phyloP scores from a whole-genome alignment of 192 early-diverging fungal species.

The Rhizoclosmatium globosum region DNA sequence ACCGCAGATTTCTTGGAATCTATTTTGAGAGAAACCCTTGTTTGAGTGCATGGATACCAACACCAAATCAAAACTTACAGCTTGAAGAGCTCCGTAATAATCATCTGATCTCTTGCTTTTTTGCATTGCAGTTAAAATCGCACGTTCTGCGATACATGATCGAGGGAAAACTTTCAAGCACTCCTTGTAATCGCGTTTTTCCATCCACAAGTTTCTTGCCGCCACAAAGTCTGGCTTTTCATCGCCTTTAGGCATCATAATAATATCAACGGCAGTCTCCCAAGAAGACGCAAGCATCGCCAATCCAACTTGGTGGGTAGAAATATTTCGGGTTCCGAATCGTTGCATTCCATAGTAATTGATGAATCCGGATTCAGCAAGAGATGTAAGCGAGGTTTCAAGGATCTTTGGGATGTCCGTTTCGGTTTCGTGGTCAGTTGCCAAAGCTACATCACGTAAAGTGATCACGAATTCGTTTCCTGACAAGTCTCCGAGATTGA shows the following conservation, averaged over 20 bases:
- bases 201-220: slow-evolving; percentile 77
- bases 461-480: slow-evolving; percentile 94
- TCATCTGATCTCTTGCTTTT: slow-evolving; percentile 55
- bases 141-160: slow-evolving; percentile 73
- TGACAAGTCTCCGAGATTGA: slow-evolving; percentile 83
- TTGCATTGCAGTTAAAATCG: slow-evolving; percentile 68
- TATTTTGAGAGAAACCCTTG: slow-evolving; percentile 31
- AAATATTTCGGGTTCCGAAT: slow-evolving; percentile 86
- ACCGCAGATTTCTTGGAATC: slow-evolving; percentile 83
- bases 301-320: slow-evolving; percentile 83
- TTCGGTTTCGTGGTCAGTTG: background rate
- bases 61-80: slow-evolving; percentile 46
- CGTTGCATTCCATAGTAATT: slow-evolving; percentile 99
- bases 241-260: slow-evolving; percentile 83
- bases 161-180: slow-evolving; percentile 74
- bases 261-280: slow-evolving; percentile 76
- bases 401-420: slow-evolving; percentile 40
- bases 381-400: slow-evolving; percentile 65
- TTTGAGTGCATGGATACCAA: background rate
- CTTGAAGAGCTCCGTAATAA: slow-evolving; percentile 68
- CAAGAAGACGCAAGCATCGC: slow-evolving; percentile 78
- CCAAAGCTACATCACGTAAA: slow-evolving; percentile 55
- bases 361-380: slow-evolving; percentile 84
- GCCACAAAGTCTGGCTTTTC: slow-evolving; percentile 68
- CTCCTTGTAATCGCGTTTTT: slow-evolving; percentile 64